Conservation (phyloP, 768 basidiomycete genomes). For the Calocybe cyanea region DNA sequence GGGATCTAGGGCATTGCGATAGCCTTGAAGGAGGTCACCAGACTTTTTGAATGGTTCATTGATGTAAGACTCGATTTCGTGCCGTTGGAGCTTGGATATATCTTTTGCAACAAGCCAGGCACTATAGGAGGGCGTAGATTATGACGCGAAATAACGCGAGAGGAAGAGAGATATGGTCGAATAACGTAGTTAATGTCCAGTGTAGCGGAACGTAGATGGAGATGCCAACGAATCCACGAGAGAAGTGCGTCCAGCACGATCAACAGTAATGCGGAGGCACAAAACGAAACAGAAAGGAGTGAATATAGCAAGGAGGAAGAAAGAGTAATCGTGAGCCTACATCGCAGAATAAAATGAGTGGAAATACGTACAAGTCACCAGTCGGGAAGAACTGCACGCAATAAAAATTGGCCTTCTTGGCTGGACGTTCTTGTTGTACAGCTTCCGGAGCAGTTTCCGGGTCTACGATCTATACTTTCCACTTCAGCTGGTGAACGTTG, state of each 20-base stretch:
- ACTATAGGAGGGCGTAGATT: slow-evolving; percentile 33
- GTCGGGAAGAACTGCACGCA: slow-evolving; percentile 85
- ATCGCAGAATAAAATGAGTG: neutral
- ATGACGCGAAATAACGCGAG: neutral
- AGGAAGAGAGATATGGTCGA: neutral
- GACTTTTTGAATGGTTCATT: slow-evolving; percentile 72
- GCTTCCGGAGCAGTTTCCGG: slow-evolving; percentile 55
- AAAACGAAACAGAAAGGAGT: no score
- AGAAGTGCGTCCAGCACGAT: no score
- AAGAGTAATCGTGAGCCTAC: no score
- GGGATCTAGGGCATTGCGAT: slow-evolving; percentile 67
- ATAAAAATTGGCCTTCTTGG: slow-evolving; percentile 70
- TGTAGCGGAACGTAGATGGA: no score
- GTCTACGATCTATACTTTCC: slow-evolving; percentile 68
- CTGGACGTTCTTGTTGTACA: slow-evolving; percentile 72
- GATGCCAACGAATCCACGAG: no score
- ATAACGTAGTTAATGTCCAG: no score
- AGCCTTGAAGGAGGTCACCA: slow-evolving; percentile 72
- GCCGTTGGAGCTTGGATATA: slow-evolving; percentile 68
- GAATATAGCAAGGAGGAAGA: no score
- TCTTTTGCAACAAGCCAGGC: slow-evolving; percentile 84
- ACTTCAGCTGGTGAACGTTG: slow-evolving; percentile 3
- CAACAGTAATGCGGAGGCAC: no score
- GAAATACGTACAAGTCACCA: slow-evolving; percentile 81
- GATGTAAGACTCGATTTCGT: slow-evolving; percentile 85